Conservation (phyloP, 495 filamentous ascomycete genomes). For the Bathelium albidoporum region DNA sequence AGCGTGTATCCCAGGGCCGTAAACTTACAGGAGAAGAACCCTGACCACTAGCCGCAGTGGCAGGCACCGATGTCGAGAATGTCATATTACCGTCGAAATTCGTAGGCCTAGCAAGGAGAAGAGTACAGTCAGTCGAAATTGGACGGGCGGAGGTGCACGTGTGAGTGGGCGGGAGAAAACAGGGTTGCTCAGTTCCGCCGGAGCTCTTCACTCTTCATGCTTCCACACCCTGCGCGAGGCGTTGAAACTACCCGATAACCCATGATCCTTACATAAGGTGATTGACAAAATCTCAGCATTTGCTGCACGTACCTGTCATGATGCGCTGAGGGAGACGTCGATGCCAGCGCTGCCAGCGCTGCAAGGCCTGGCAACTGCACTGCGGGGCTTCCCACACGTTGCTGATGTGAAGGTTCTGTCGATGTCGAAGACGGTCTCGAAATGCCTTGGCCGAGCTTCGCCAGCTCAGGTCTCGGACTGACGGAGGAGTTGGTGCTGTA, state of each 20-base stretch:
- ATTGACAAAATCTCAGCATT: neutral
- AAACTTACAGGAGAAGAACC: neutral
- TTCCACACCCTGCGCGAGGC: too few species aligned
- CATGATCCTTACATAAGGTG: too few species aligned
- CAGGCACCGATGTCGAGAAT: neutral
- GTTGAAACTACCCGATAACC: too few species aligned
- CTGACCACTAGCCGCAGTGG: neutral
- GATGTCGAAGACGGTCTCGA: conserved; percentile 7
- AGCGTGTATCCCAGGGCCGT: neutral
- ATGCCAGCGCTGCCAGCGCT: conserved; percentile 5
- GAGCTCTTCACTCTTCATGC: neutral
- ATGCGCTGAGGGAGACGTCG: neutral
- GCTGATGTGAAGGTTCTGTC: neutral
- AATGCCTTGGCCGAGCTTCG: conserved; percentile 5
- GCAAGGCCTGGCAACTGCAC: conserved; percentile 7
- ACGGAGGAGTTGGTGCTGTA: neutral
- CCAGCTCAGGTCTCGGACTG: neutral
- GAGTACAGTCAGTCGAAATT: neutral
- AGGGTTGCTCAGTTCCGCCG: neutral
- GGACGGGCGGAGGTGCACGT: neutral
- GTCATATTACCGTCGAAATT: neutral
- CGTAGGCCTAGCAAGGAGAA: neutral
- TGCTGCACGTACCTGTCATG: conserved; percentile 4
- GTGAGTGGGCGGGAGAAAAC: neutral
- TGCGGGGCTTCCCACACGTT: neutral